phyloP scores from a whole-genome alignment of 2,329 filamentous ascomycete species.

The Trichoderma endophyticum region DNA sequence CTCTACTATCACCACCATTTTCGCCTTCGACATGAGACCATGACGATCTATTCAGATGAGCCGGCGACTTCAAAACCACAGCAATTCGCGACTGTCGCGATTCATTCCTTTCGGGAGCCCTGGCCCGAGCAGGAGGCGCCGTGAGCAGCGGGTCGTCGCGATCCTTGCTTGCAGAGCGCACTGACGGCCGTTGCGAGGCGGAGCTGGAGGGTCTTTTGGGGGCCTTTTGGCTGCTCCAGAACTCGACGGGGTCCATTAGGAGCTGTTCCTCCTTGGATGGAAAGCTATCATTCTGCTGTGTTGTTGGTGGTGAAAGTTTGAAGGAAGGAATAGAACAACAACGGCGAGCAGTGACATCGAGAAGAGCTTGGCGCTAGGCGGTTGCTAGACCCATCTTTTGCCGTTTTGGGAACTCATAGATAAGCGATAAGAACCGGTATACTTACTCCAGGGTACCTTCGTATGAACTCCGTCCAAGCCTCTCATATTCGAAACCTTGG shows the following conservation, averaged over 20 bases:
- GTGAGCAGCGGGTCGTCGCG: conserved; percentile 24
- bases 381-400: not conserved
- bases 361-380: not conserved
- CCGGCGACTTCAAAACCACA: conserved; percentile 24
- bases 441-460: not conserved
- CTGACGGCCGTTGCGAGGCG: not conserved
- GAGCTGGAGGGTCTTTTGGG: not conserved
- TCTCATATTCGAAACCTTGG: not conserved
- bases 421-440: not conserved
- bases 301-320: not conserved
- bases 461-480: not conserved
- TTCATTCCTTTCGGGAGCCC: not conserved
- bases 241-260: conserved; percentile 4
- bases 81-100: conserved; percentile 20
- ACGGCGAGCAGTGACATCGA: not conserved
- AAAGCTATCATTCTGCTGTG: not conserved
- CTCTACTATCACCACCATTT: not conserved
- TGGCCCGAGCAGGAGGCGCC: not conserved
- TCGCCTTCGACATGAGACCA: not conserved
- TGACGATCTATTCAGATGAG: conserved; percentile 1
- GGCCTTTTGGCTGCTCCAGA: conserved; percentile 3
- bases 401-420: not conserved
- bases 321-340: not conserved
- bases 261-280: not conserved
- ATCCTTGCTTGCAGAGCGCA: conserved; percentile 18